Evolutionary conservation across 2,329 filamentous ascomycete species (phyloP), one percentile per base, ranked within the genome.

Genomic region (Colletotrichum sublineola): DNA sequence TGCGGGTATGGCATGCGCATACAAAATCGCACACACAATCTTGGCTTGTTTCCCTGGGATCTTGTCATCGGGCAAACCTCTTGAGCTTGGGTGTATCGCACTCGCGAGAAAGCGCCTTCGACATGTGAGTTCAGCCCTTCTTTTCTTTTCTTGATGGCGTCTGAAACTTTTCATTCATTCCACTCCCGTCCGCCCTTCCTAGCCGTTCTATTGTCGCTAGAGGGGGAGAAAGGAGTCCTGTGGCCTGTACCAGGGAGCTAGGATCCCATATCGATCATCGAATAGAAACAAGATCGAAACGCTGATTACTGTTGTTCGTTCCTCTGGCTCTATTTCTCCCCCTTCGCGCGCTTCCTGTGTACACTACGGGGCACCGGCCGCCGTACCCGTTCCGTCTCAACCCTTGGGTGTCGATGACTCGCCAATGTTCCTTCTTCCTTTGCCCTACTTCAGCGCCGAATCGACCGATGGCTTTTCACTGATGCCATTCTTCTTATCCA

Each of bases 211-310:
- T 20, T 8, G 33, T 36, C 24, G 20, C 44, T 24, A 50, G 9
- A 40, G 20, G 3, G 36, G 36, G 36, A 52, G 31, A 14, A 24
- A 38, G 40, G 61, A 24, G 1, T 15, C 36, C n/a, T 20, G 6
- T 29, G 14, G 44, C 42, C 31, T 18, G 14, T 50, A 50, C 31
- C 38, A 53, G 7, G 6, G 14, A 31, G 40, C 44, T 46, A 24
- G 29, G 60, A 50, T 63, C 40, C n/a, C 60, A 29, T 46, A 63
- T 52, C n/a, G 33, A 48, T 61, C 60, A 56, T 69, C 55, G 69
- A 69, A 69, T 60, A 40, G 66, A 72, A 61, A 63, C 66, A 36
- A 66, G 60, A 72, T 72, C 69, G 69, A 72, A 64, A 61, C 66
- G 69, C 53, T 42, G 58, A 31, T n/a, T 36, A 57, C 31, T 15